These are phyloP conservation scores for Fusarium euwallaceae DNA, from an alignment of 2,329 filamentous ascomycete genomes.

Conservation along the genomic window DNA sequence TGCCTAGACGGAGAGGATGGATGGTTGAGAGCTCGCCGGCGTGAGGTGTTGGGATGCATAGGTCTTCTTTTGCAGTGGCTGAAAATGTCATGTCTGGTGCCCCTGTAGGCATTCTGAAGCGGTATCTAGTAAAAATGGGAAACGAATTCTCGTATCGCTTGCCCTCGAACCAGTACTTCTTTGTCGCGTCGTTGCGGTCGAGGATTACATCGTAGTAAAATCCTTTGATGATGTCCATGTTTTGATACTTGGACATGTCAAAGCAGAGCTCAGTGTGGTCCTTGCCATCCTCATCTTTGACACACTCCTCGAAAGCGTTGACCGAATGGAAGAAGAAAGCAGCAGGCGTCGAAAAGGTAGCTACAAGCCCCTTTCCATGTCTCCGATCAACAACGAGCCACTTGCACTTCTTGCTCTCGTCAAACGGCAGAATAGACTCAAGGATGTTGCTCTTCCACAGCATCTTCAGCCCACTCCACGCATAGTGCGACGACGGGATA, in stretches of 20 bases:
- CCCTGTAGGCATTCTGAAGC: slow-evolving; percentile 53
- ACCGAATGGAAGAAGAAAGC: slow-evolving; percentile 85
- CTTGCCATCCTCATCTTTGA: slow-evolving; percentile 51
- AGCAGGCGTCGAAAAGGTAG: slow-evolving; percentile 74
- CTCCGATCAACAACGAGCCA: slow-evolving; percentile 84
- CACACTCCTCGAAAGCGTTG: slow-evolving; percentile 78
- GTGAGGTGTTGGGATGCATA: slow-evolving; percentile 66
- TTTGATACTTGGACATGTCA: slow-evolving; percentile 75
- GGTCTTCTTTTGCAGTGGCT: slow-evolving; percentile 49
- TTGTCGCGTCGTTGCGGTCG: slow-evolving; percentile 61
- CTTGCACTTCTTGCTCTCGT: slow-evolving; percentile 65
- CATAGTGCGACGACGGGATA: slow-evolving; percentile 75
- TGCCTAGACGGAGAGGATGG: slow-evolving; percentile 68
- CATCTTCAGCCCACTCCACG: slow-evolving; percentile 69
- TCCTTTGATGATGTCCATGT: slow-evolving; percentile 72
- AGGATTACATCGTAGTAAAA: slow-evolving; percentile 80
- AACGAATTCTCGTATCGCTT: slow-evolving; percentile 53
- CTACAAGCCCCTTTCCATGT: slow-evolving; percentile 73
- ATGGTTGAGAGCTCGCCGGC: slow-evolving; percentile 75
- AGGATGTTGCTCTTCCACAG: slow-evolving; percentile 76
- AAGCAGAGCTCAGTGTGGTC: slow-evolving; percentile 66
- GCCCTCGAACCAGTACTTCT: slow-evolving; percentile 58
- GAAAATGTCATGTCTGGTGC: slow-evolving; percentile 27
- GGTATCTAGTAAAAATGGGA: slow-evolving; percentile 59
- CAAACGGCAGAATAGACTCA: slow-evolving; percentile 75